Conservation (phyloP, 495 filamentous ascomycete species). For the Tetracladium marchalianum region DNA sequence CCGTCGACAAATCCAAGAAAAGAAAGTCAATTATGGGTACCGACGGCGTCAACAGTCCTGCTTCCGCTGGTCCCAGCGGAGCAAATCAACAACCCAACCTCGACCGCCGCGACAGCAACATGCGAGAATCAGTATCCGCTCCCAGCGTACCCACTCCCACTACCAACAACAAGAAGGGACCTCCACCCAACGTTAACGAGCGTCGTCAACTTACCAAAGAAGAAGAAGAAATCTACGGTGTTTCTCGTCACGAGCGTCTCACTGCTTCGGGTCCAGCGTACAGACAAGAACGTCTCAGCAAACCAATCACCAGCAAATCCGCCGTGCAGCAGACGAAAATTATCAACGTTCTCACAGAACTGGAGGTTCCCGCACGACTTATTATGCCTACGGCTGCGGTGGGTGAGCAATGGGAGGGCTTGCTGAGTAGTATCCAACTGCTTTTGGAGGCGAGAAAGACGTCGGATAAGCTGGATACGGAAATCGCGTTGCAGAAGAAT, state of each 20-base stretch:
- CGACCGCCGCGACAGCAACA: slow-evolving; percentile 43
- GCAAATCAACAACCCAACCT: slow-evolving; percentile 25
- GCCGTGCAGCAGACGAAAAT: slow-evolving; percentile 76
- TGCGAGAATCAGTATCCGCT: slow-evolving; percentile 42
- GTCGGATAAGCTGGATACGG: slow-evolving; percentile 74
- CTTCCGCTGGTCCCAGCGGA: slow-evolving; percentile 27
- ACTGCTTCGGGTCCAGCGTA: slow-evolving; percentile 56
- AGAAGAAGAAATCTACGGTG: slow-evolving; percentile 71
- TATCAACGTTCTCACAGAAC: slow-evolving; percentile 61
- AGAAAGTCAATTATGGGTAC: slow-evolving; percentile 53
- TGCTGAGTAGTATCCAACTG: slow-evolving; percentile 62
- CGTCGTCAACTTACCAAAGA: slow-evolving; percentile 60
- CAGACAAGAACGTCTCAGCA: slow-evolving; percentile 74
- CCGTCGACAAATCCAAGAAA: slow-evolving; percentile 81
- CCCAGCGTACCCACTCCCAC: slow-evolving; percentile 10
- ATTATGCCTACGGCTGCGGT: slow-evolving; percentile 80
- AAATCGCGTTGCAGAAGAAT: slow-evolving; percentile 63
- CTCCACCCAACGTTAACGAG: slow-evolving; percentile 32
- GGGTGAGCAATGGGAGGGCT: slow-evolving; percentile 67
- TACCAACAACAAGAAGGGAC: slow-evolving; percentile 47
- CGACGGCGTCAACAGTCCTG: slow-evolving; percentile 39
- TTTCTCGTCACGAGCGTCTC: slow-evolving; percentile 78
- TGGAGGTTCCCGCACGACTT: slow-evolving; percentile 68
- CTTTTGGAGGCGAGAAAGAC: slow-evolving; percentile 78
- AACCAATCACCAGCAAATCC: slow-evolving; percentile 73